Evolutionary conservation across 805 yeast genomes (phyloP), one percentile per base, ranked within the genome.

Genomic region (Barnettozyma californica): DNA sequence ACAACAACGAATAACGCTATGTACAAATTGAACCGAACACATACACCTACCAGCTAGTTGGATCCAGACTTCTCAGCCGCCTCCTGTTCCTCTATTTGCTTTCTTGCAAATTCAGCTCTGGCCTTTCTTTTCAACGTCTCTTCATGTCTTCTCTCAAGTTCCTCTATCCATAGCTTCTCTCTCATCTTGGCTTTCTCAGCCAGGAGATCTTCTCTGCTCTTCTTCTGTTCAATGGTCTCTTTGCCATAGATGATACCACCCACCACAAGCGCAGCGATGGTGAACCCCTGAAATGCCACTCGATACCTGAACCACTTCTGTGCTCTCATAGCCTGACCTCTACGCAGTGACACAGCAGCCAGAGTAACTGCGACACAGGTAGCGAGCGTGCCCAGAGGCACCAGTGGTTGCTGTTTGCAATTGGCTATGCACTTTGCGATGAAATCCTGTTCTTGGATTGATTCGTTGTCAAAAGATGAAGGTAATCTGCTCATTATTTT

Each of bases 241-340:
- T 68, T 61, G 52, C 87, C 90, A 64, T 78, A 87, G 50, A 76
- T 71, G 56, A 74, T 73, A 5, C 95, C 90, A 38, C 97, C 97
- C 11, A 80, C 81, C 6, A 90, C 83, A 44, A 91, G 71, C 0
- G 96, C 96, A 14, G 81, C 82, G 38, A 91, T 69, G 0, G 97
- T 91, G 49, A 84, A 78, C 4, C 86, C 88, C 68, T 91, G 97
- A 57, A 89, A 75, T 0, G 79, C 94, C 41, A 91, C 92, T 73
- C 97, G 84, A 80, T 89, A 87, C 57, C 92, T 76, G 73, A 88
- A 91, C 80, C 87, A 90, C 43, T 78, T 77, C 68, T 91, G 96
- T 0, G 97, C 95, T 47, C 80, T 80, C 40, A 73, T 70, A 52
- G 82, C 77, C 56, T 88, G 81, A 23, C 97, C 96, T 27, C 73